Evolutionary conservation across 1,139 yeast species (phyloP), one percentile per base, ranked within the genome.

Genomic region (Ashbya aceris): DNA sequence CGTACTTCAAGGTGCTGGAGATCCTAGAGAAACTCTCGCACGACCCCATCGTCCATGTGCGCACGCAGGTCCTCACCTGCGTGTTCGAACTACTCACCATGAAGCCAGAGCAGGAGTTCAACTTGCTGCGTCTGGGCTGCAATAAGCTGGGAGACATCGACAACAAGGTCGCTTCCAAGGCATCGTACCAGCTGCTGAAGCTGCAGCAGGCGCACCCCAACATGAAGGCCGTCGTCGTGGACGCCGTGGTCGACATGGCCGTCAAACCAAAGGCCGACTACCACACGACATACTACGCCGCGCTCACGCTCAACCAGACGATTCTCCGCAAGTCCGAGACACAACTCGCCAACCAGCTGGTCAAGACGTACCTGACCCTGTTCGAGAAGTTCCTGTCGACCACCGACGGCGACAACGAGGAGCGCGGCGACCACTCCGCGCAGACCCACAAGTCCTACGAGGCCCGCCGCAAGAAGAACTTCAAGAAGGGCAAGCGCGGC

Each of bases 101-200:
- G 11, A 91, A 89, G 61, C 97, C 99, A 2, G 99, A 91, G 66
- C 98, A 93, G 67, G 99, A 91, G 65, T 94, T 82, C 40, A 91
- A 93, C 61, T 69, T 93, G 51, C 70, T 91, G 54, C 75, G 91
- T 53, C 70, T 93, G 45, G 96, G 95, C 40, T 93, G 87, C 39
- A 91, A 93, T 63, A 91, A 91, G 61, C 71, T 91, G 39, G 98
- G 98, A 66, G 99, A 91, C 59, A 73, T 75, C 39, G 96, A 91
- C 52, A 83, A 84, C 50, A 87, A 86, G 60, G 96, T 91, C 8
- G 77, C 95, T 1, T 83, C 97, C 2, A 83, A 86, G 58, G 78
- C 95, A 1, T 87, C 96, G 2, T 85, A 78, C 61, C 79, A 82
- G 52, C 68, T 91, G 39, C 71, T 89, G 48, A 82, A 83, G 54